Conservation (phyloP, 176 grass and related monocot genomes). For the Guadua angustifolia region DNA sequence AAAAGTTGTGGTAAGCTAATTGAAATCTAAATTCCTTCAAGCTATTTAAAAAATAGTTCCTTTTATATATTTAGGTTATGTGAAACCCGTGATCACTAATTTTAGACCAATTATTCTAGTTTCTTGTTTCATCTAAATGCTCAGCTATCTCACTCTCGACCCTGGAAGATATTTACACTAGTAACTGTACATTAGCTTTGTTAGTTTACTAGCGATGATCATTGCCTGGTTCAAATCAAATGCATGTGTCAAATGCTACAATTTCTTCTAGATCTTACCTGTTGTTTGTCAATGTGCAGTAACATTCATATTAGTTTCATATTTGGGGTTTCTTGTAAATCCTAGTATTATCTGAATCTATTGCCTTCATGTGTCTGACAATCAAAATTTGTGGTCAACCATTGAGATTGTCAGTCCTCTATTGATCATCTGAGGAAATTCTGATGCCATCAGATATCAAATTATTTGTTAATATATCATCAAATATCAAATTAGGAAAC, state of each 20-base stretch:
- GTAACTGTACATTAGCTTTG: neutral
- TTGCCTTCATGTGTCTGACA: neutral
- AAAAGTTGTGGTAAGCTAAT: constrained; percentile 80
- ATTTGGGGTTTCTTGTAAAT: no score
- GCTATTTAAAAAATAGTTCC: no score
- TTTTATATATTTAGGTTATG: constrained; percentile 8
- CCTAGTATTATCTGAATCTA: neutral
- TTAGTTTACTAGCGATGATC: neutral
- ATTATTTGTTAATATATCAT: no score
- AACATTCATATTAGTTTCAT: no score
- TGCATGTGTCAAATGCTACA: neutral
- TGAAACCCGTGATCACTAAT: neutral
- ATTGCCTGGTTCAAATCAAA: neutral
- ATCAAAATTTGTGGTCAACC: neutral
- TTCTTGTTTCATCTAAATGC: constrained; percentile 4
- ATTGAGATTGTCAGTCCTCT: neutral
- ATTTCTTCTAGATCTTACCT: neutral
- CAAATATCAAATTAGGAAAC: no score
- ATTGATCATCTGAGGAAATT: neutral
- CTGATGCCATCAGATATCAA: neutral
- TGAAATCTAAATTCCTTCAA: no score
- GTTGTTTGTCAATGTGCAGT: neutral
- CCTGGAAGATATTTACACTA: neutral
- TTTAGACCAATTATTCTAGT: neutral
- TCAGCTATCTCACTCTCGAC: neutral